Evolutionary conservation across 2,329 filamentous ascomycete species (phyloP).

Genomic region (Paecilomyces formosus): DNA sequence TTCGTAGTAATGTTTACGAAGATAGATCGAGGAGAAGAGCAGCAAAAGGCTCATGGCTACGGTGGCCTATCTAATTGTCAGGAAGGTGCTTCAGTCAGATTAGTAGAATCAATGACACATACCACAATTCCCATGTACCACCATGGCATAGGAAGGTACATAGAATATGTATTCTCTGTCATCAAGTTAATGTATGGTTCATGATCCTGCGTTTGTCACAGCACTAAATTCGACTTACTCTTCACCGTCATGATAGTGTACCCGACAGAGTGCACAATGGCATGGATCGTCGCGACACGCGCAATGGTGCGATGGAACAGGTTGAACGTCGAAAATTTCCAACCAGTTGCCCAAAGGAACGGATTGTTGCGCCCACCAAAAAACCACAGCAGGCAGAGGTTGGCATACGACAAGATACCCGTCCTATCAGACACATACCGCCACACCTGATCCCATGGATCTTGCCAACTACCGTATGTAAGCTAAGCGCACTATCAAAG

Average conservation of each 20-base stretch:
- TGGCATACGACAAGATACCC: constrained; percentile 56
- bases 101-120: neutral
- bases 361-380: constrained; percentile 62
- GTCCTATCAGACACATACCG: constrained; percentile 58
- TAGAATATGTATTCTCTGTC: constrained; percentile 4
- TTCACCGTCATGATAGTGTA: constrained; percentile 41
- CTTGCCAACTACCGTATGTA: constrained; percentile 6
- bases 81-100: neutral
- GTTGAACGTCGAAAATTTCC: constrained; percentile 61
- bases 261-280: constrained; percentile 54
- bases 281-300: constrained; percentile 54
- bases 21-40: constrained; percentile 38
- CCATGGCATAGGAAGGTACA: constrained; percentile 9
- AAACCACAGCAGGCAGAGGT: constrained; percentile 58
- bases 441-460: constrained; percentile 28
- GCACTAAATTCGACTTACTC: constrained; percentile 2
- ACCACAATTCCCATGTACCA: constrained; percentile 17
- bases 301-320: constrained; percentile 62
- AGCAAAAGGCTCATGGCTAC: constrained; percentile 34
- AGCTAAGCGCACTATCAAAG: neutral
- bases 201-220: neutral
- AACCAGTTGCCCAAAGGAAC: constrained; percentile 60
- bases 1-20: constrained; percentile 39
- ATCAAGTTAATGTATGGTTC: constrained; percentile 1
- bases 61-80: constrained; percentile 7